Conservation (phyloP, 2,329 filamentous ascomycete species). For the Sarocladiaceae sp. region DNA sequence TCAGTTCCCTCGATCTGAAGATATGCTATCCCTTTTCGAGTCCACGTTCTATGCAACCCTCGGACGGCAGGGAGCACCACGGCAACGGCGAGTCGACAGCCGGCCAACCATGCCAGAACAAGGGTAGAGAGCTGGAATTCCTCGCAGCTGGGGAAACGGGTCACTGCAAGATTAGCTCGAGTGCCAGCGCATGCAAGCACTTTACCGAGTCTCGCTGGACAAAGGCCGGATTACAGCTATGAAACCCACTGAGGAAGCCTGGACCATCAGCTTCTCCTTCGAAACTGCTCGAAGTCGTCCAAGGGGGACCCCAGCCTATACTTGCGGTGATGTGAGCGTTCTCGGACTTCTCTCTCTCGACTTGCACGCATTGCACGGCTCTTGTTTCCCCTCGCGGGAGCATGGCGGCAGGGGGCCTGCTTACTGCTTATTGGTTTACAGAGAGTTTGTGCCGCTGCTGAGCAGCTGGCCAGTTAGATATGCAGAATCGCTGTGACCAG, state of each 20-base stretch:
- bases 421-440: not conserved
- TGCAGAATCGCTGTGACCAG: not conserved
- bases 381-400: not conserved
- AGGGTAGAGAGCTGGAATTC: slow-evolving; percentile 6
- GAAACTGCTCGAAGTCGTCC: not conserved
- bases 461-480: not conserved
- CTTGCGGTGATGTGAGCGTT: slow-evolving; percentile 1
- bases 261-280: not conserved
- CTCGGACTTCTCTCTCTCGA: not conserved
- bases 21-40: not conserved
- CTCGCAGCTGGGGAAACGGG: slow-evolving; percentile 9
- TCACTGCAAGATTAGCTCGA: not conserved
- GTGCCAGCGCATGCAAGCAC: slow-evolving; percentile 8
- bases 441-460: not conserved
- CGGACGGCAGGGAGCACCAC: not conserved
- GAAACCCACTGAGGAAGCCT: not conserved
- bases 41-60: not conserved
- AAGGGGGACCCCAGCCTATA: not conserved
- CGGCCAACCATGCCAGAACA: not conserved
- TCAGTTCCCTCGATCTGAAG: not conserved
- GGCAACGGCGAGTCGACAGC: not conserved
- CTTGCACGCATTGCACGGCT: not conserved
- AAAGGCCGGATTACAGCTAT: not conserved
- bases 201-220: not conserved
- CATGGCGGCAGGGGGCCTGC: not conserved